These are phyloP conservation scores for Elsinoe arachidis DNA, from an alignment of 2,329 filamentous ascomycete genomes.

Conservation along the genomic window DNA sequence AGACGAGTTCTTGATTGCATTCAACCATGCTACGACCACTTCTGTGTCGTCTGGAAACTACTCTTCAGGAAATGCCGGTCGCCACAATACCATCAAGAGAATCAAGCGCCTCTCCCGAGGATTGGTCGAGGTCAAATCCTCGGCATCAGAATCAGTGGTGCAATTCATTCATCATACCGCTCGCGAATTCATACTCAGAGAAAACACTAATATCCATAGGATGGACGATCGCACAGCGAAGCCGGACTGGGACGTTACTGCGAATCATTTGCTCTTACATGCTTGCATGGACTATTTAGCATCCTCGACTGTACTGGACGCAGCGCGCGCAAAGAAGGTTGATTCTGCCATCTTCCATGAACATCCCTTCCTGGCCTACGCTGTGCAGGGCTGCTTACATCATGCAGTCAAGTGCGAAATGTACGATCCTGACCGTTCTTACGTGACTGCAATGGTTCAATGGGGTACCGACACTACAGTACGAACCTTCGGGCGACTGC, in stretches of 20 bases:
- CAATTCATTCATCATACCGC: neutral
- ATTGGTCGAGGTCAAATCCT: neutral
- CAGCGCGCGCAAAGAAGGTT: no score
- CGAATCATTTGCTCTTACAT: neutral
- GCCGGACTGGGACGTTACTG: neutral
- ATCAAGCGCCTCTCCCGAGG: neutral
- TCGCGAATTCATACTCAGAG: neutral
- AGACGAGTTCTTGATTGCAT: neutral
- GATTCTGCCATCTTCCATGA: no score
- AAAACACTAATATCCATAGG: neutral
- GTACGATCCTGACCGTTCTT: no score
- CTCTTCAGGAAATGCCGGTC: neutral
- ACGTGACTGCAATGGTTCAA: no score
- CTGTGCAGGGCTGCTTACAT: no score
- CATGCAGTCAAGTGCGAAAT: no score
- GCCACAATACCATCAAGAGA: neutral
- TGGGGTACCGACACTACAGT: no score
- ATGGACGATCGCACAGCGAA: neutral
- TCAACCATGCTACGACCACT: no score
- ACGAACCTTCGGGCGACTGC: no score
- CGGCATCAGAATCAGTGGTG: neutral
- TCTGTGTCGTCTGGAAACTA: neutral
- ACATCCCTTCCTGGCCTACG: no score
- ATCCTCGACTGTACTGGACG: no score
- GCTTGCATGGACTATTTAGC: no score